Base-by-base conservation (phyloP, 2,329 filamentous ascomycete genomes). In the Metarhizium robertsii region DNA sequence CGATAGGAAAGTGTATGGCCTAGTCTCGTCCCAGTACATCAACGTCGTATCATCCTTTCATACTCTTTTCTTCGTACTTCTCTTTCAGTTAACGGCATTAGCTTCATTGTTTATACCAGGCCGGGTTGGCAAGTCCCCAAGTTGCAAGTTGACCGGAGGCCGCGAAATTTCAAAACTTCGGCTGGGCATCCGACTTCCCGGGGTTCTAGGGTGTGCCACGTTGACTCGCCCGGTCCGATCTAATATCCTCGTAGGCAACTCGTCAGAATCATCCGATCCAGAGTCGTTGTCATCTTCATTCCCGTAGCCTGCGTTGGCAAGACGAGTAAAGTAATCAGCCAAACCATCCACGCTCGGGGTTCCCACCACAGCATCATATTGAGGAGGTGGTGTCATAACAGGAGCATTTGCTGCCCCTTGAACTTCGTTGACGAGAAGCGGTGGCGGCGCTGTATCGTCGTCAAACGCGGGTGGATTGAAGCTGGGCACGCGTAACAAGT, bases 381-480 rank as follows among this genome's bases (percentile, higher is more conserved):
- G 84, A 1, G 92, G 92, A 7, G 92, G 92, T 1, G 91, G 91
- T 0, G 90, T 95, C 60, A 88, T 76, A 16, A 88, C 69, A 1
- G 66, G 66, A 32, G 54, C 30, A 2, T 58, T 38, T 7, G 58
- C 42, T 2, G 60, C 53, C 2, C 62, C 63, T 1, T 63, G 53
- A 16, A 57, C 55, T 20, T 62, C 57, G n/a, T 58, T 57, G 18
- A 65, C 55, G 34, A 66, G 56, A 48, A 66, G 65, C 2, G 71
- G 67, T 6, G 72, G 71, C 7, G 71, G 70, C 18, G 67, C 65
- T 0, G 73, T 66, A 53, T 95, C 87, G 5, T 90, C 90, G 59
- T 94, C 86, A 65, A 95, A 96, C 0, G 89, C 83, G 0, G 92
- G 91, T 2, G 92, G 92, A 57, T 91, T 91, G 72, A 91, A 95